phyloP scores from a whole-genome alignment of 2,329 filamentous ascomycete genomes.

The Knufia fluminis region DNA sequence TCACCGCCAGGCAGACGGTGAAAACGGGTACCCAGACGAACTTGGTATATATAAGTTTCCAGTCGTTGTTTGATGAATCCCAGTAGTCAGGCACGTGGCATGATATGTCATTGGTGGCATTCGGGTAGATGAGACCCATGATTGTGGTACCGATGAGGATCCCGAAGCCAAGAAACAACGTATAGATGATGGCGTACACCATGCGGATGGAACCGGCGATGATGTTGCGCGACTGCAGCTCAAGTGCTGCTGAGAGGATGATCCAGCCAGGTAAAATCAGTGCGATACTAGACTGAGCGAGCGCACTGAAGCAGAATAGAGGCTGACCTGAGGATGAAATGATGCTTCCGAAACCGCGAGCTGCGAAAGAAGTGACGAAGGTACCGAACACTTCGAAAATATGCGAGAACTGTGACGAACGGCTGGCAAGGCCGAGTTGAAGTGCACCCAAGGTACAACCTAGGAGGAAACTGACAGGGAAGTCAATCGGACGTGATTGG shows the following conservation, averaged over 20 bases:
- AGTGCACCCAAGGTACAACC: slow-evolving; percentile 65
- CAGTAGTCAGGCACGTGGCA: slow-evolving; percentile 12
- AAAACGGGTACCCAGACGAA: slow-evolving; percentile 68
- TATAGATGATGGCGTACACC: slow-evolving; percentile 66
- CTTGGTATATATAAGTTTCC: slow-evolving; percentile 29
- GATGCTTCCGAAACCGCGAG: slow-evolving; percentile 60
- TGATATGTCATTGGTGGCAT: slow-evolving; percentile 10
- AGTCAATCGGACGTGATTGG: slow-evolving; percentile 62
- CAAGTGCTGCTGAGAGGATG: slow-evolving; percentile 52
- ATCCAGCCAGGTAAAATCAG: slow-evolving; percentile 64
- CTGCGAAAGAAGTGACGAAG: slow-evolving; percentile 57
- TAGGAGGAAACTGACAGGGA: slow-evolving; percentile 67
- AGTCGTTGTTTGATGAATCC: background rate
- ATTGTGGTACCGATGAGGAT: slow-evolving; percentile 59
- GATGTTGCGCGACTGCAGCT: slow-evolving; percentile 59
- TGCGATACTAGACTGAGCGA: slow-evolving; percentile 62
- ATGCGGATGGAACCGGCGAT: slow-evolving; percentile 63
- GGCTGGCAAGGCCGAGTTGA: slow-evolving; percentile 64
- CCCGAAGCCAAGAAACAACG: slow-evolving; percentile 61
- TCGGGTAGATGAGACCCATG: slow-evolving; percentile 38
- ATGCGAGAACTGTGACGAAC: slow-evolving; percentile 57
- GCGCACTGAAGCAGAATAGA: slow-evolving; percentile 61
- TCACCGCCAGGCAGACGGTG: slow-evolving; percentile 62
- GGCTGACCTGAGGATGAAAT: slow-evolving; percentile 33
- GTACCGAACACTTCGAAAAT: slow-evolving; percentile 56